These are phyloP conservation scores for Chrysosphaeria jannelii DNA, from an alignment of 2,329 filamentous ascomycete species.

Conservation along the genomic window DNA sequence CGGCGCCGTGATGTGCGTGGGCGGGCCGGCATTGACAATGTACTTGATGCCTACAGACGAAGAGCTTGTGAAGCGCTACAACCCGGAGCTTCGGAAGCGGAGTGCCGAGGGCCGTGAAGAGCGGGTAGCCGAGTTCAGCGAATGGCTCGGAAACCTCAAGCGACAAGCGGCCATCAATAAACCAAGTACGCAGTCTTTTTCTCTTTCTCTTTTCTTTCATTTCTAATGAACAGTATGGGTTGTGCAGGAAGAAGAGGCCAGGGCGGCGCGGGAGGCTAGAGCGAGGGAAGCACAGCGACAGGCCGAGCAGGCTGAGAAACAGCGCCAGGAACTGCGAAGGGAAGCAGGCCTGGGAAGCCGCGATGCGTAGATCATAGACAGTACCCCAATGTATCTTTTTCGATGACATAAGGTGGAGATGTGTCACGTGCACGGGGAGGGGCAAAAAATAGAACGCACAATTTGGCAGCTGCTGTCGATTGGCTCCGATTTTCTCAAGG, in stretches of 20 bases:
- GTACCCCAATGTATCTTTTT: no score
- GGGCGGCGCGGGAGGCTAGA: slow-evolving; percentile 11
- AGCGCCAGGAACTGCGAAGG: slow-evolving; percentile 17
- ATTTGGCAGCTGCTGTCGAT: no score
- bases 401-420: no score
- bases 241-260: slow-evolving; percentile 18
- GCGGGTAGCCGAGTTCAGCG: slow-evolving; percentile 60
- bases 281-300: slow-evolving; percentile 10
- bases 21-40: slow-evolving; percentile 59
- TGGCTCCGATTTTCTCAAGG: no score
- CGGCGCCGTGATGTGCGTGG: slow-evolving; percentile 39
- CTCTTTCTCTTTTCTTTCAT: background rate
- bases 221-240: slow-evolving; percentile 15
- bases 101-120: slow-evolving; percentile 52
- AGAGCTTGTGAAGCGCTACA: slow-evolving; percentile 76
- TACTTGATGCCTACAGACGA: slow-evolving; percentile 66
- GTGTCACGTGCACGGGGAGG: no score
- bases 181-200: slow-evolving; percentile 31
- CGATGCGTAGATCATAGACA: no score
- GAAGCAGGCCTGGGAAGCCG: slow-evolving; percentile 17
- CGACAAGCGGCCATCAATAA: slow-evolving; percentile 75
- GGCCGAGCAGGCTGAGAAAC: slow-evolving; percentile 13
- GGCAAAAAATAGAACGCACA: no score
- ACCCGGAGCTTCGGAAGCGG: slow-evolving; percentile 72
- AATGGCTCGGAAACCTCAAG: slow-evolving; percentile 62